Conservation (phyloP, 2,329 filamentous ascomycete genomes). For the Penicillium occitanis region DNA sequence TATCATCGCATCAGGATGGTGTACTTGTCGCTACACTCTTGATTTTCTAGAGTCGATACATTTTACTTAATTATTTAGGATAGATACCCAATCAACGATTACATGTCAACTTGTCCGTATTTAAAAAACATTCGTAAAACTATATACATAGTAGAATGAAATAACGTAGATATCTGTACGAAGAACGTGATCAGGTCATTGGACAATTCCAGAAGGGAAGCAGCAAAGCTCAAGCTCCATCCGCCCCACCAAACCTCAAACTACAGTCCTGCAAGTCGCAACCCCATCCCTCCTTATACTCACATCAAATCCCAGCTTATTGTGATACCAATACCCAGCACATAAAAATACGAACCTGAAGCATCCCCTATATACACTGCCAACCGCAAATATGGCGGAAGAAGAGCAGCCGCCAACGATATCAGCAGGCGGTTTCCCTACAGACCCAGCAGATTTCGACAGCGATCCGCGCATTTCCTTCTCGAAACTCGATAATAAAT, state of each 20-base stretch:
- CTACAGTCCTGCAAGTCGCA: not conserved
- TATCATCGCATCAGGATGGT: constrained; percentile 6
- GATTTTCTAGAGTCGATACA: constrained; percentile 1
- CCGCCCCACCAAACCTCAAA: constrained; percentile 6
- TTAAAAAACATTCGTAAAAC: not conserved
- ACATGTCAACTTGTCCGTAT: not conserved
- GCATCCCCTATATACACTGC: constrained; percentile 1
- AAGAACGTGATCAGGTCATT: not conserved
- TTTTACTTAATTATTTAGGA: constrained; percentile 15
- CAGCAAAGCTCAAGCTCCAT: constrained; percentile 7
- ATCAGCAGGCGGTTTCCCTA: constrained; percentile 46
- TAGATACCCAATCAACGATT: constrained; percentile 15
- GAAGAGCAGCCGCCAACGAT: not conserved
- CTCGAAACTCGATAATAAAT: constrained; percentile 78
- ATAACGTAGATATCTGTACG: not conserved
- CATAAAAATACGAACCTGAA: not conserved
- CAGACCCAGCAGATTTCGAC: constrained; percentile 67
- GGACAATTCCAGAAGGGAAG: not conserved
- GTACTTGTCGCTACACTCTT: not conserved
- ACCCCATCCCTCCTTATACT: not conserved
- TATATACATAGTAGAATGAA: not conserved
- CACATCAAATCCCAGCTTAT: not conserved
- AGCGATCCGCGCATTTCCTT: constrained; percentile 80
- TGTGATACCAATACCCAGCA: not conserved
- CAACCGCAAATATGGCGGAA: constrained; percentile 15